These are phyloP conservation scores for Vaccinium darrowii DNA, from an alignment of 148 eudicot genomes.

Conservation along the genomic window DNA sequence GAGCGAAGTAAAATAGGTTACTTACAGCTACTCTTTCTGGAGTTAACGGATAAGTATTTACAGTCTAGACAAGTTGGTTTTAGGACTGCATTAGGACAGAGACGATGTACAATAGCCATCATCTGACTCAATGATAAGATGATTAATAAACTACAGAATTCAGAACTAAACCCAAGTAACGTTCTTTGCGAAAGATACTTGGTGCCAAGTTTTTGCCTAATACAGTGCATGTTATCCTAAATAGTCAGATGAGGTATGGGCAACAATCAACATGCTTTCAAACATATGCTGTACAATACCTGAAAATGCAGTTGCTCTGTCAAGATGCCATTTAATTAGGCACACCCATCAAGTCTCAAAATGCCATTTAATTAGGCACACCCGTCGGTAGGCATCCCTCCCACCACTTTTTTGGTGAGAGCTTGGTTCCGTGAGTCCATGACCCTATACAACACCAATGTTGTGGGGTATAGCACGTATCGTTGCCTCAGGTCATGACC, in stretches of 20 bases:
- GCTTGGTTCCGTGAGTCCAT: not conserved
- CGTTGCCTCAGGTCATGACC: not conserved
- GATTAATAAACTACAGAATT: conserved; percentile 17
- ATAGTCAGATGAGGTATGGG: not conserved
- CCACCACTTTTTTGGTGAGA: not conserved
- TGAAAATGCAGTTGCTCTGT: not conserved
- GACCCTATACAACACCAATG: not conserved
- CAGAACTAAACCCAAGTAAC: not conserved
- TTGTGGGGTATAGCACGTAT: not conserved
- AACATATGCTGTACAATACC: not conserved
- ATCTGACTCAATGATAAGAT: conserved; percentile 18
- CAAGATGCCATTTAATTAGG: not conserved
- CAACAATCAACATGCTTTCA: not conserved
- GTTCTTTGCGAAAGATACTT: not conserved
- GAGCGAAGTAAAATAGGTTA: conserved; percentile 12
- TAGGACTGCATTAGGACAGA: conserved; percentile 24
- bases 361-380: no score
- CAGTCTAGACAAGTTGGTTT: conserved; percentile 19
- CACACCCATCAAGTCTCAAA: not conserved
- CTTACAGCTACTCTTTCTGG: conserved; percentile 20
- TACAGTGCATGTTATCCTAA: not conserved
- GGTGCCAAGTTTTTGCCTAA: not conserved
- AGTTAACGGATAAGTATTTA: conserved; percentile 23
- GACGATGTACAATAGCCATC: conserved; percentile 25
- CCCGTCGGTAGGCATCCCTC: not conserved